Percentiles rank a stretch among this genome's conserved stretches.
phyloP scores from a whole-genome alignment of 2,329 filamentous ascomycete genomes.

The Talaromyces sp. region DNA sequence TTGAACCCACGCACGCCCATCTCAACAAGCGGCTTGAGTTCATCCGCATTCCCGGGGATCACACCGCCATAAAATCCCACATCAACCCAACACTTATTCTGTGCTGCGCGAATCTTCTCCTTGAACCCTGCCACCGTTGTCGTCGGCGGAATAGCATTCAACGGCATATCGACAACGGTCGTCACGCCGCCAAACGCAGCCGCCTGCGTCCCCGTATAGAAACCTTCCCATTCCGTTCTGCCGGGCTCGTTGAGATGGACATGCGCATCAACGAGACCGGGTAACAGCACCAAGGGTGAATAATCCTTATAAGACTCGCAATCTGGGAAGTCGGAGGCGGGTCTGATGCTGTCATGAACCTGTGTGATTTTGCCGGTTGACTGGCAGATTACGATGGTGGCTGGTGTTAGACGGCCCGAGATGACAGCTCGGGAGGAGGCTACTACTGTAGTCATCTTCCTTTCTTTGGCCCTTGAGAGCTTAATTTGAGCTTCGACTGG shows the following conservation, averaged over 20 bases:
- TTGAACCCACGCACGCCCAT: slow-evolving; percentile 94
- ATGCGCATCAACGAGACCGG: slow-evolving; percentile 92
- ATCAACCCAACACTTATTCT: slow-evolving; percentile 93
- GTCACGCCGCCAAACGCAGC: slow-evolving; percentile 95
- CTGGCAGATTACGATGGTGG: slow-evolving; percentile 76
- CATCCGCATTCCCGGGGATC: slow-evolving; percentile 78
- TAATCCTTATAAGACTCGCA: slow-evolving; percentile 76
- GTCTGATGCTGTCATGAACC: slow-evolving; percentile 70
- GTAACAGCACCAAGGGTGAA: slow-evolving; percentile 78
- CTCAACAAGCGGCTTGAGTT: slow-evolving; percentile 76
- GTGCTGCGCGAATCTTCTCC: slow-evolving; percentile 79
- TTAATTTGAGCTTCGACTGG: too few species aligned
- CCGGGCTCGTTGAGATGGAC: slow-evolving; percentile 97
- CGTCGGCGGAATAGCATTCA: slow-evolving; percentile 95
- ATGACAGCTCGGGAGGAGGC: slow-evolving; percentile 81
- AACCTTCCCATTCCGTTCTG: slow-evolving; percentile 96
- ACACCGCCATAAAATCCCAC: slow-evolving; percentile 98
- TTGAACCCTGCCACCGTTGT: slow-evolving; percentile 79
- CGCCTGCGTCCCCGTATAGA: slow-evolving; percentile 88
- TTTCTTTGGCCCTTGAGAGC: not conserved
- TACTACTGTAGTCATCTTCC: slow-evolving; percentile 52
- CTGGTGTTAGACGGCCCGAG: slow-evolving; percentile 70
- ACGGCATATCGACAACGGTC: slow-evolving; percentile 94
- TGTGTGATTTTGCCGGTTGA: slow-evolving; percentile 79
- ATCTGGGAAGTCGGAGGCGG: slow-evolving; percentile 67